Evolutionary conservation across 2,329 filamentous ascomycete genomes (phyloP).

Genomic region (Diaporthe helianthi): DNA sequence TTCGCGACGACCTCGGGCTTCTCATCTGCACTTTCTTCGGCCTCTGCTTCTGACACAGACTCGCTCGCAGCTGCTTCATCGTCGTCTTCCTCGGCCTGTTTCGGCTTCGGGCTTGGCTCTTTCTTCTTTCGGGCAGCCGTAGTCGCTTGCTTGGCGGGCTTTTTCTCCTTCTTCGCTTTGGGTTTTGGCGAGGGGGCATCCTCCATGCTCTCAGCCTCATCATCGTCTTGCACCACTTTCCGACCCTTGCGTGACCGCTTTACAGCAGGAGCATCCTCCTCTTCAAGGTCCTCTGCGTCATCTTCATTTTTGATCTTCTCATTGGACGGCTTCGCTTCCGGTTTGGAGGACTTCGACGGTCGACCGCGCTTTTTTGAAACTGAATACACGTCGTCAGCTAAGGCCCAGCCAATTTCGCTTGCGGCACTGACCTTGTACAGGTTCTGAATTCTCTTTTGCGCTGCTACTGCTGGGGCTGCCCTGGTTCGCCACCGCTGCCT

Average conservation of each 20-base stretch:
- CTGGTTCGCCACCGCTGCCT: conserved; percentile 34
- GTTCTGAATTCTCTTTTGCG: conserved; percentile 48
- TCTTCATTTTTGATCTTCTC: conserved; percentile 45
- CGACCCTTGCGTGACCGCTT: conserved; percentile 62
- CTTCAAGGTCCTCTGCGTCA: conserved; percentile 57
- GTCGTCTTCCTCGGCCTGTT: conserved; percentile 55
- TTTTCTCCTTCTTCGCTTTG: conserved; percentile 41
- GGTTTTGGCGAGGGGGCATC: conserved; percentile 38
- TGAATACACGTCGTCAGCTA: conserved; percentile 34
- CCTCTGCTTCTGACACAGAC: conserved; percentile 58
- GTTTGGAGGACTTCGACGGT: conserved; percentile 34
- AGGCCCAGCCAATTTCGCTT: conserved; percentile 8
- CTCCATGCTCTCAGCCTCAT: conserved; percentile 53
- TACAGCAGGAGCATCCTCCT: conserved; percentile 59
- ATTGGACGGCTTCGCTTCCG: conserved; percentile 39
- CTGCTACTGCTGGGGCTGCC: conserved; percentile 39
- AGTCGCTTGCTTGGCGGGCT: conserved; percentile 39
- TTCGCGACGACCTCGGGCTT: conserved; percentile 77
- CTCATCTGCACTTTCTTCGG: conserved; percentile 59
- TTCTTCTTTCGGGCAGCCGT: conserved; percentile 35
- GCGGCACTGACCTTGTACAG: conserved; percentile 47
- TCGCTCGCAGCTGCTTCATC: conserved; percentile 52
- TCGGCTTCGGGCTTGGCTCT: conserved; percentile 38
- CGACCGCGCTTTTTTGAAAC: conserved; percentile 57
- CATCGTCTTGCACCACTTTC: conserved; percentile 59